These are phyloP conservation scores for Acanthamoeba royreba DNA, from an alignment of 208 protist genomes.

Conservation along the genomic window DNA sequence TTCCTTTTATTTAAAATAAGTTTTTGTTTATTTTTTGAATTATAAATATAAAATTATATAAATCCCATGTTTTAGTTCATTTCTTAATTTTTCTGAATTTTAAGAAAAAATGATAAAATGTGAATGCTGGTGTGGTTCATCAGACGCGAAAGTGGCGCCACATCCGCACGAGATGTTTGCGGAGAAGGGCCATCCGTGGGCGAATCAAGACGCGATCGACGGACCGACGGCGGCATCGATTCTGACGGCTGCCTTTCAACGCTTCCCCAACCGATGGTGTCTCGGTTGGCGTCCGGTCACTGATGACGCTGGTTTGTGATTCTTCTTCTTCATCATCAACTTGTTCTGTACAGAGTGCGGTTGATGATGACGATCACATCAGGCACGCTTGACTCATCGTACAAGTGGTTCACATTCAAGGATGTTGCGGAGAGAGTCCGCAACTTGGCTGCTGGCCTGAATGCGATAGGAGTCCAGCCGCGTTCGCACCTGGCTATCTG, in stretches of 20 bases:
- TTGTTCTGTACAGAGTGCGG: background rate
- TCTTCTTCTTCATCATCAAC: background rate
- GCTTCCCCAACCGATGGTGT: background rate
- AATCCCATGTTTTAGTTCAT: no score
- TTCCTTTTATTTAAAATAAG: background rate
- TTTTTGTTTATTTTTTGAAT: background rate
- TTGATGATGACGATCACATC: background rate
- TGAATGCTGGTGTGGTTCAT: background rate
- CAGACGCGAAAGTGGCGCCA: background rate
- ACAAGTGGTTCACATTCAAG: background rate
- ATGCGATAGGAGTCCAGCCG: background rate
- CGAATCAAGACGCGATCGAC: background rate
- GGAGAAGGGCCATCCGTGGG: background rate
- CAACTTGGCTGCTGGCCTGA: background rate
- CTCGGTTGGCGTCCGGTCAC: background rate
- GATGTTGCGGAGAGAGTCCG: background rate
- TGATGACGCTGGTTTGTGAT: background rate
- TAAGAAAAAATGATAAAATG: no score
- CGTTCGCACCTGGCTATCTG: background rate
- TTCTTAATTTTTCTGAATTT: no score
- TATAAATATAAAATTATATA: background rate
- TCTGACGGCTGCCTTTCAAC: background rate
- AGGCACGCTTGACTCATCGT: background rate
- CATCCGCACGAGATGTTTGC: background rate
- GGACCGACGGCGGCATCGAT: background rate